Evolutionary conservation across 148 eudicot species (phyloP), one percentile per base, ranked within the genome.

Genomic region (Amaranthus hypochondriacus): DNA sequence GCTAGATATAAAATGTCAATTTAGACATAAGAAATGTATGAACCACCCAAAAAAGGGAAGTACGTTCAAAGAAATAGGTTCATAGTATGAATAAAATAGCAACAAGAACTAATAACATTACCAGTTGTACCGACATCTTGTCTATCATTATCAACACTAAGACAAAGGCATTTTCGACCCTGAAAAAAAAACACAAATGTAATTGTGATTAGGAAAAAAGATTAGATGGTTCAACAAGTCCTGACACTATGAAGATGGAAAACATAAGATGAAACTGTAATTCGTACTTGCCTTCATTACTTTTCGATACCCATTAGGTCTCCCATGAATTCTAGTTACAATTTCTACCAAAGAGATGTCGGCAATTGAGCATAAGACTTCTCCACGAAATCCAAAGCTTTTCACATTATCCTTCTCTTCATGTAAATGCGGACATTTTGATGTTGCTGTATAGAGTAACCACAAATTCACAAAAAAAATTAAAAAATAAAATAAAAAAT

Each of bases 291-390:
- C 99, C 96, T 95, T 92, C 84, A 92, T 80, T 79, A 92, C 86
- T 83, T 95, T 95, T 9, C 89, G 91, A 77, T 92, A 95, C 58
- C 99, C 97, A 85, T 89, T 87, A 70, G 99, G 91, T 82, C 85
- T 92, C 72, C 96, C 97, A 50, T 91, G 88, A 58, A 89, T 80
- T 85, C 87, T 95, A 51, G 99, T 88, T 64, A 87, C 73, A 78
- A 95, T 77, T 87, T 95, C 97, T 71, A 92, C 69, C 80, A 90
- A 77, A 78, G 96, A 88, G 72, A 92, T 78, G 75, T 90, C 89
- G 77, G 99, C 87, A 81, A 95, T 90, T 70, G 99, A 95, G 75
- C 97, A 81, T 76, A 95, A 71, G 63, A 87, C 89, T 84, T 95
- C 99, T 81, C 99, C 99, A 18, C 87, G 90, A 56, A 80, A 90